These are phyloP conservation scores for Peterozyma toletana DNA, from an alignment of 805 yeast species.

Conservation along the genomic window DNA sequence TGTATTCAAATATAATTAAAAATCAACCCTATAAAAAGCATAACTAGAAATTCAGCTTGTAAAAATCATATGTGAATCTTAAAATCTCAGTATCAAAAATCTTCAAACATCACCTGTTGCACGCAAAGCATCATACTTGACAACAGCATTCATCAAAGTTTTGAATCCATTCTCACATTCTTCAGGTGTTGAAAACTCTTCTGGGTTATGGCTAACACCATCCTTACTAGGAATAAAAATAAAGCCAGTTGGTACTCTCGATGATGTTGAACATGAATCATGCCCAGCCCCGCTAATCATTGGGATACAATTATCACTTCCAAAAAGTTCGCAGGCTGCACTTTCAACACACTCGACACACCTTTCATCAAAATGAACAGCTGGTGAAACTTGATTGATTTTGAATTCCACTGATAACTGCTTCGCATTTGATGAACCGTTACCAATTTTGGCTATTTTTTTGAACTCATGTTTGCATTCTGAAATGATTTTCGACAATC, in stretches of 20 bases:
- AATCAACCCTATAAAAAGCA: too few relatives aligned
- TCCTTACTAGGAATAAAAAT: constrained; percentile 63
- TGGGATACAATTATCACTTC: constrained; percentile 31
- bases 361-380: constrained; percentile 47
- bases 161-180: constrained; percentile 55
- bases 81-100: neutral
- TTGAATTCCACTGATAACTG: constrained; percentile 32
- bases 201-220: constrained; percentile 63
- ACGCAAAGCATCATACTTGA: constrained; percentile 27
- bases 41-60: too few relatives aligned
- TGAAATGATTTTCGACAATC: constrained; percentile 25
- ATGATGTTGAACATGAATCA: constrained; percentile 56
- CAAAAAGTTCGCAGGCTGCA: constrained; percentile 43
- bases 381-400: constrained; percentile 41
- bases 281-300: constrained; percentile 71
- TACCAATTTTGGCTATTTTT: constrained; percentile 26
- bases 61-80: too few relatives aligned
- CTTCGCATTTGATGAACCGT: constrained; percentile 19
- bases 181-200: constrained; percentile 59
- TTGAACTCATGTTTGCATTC: constrained; percentile 31
- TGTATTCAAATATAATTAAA: too few relatives aligned
- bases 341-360: constrained; percentile 45
- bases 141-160: constrained; percentile 45
- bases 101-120: constrained; percentile 11
- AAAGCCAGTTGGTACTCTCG: constrained; percentile 63